phyloP scores from a whole-genome alignment of 2,329 filamentous ascomycete genomes.

The Fusarium sp. region DNA sequence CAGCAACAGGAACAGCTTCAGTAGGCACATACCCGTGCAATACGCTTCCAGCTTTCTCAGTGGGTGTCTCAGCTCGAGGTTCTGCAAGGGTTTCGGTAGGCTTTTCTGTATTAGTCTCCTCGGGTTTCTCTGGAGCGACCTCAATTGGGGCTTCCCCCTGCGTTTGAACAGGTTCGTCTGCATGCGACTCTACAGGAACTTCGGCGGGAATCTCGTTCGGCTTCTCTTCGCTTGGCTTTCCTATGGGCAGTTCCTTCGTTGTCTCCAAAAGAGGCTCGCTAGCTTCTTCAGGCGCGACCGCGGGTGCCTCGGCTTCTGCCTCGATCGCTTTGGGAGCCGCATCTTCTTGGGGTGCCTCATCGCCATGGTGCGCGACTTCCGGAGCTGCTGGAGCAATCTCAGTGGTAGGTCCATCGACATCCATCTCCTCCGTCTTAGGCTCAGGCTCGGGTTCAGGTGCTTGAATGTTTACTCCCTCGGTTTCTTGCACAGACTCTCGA shows the following conservation, averaged over 20 bases:
- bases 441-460: constrained; percentile 37
- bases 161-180: background rate
- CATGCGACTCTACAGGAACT: background rate
- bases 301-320: background rate
- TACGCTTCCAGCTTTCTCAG: constrained; percentile 4
- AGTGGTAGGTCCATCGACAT: constrained; percentile 48
- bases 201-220: background rate
- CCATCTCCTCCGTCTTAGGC: constrained; percentile 57
- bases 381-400: constrained; percentile 14
- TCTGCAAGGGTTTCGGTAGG: background rate
- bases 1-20: constrained; percentile 6
- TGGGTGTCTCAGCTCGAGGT: constrained; percentile 1
- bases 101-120: constrained; percentile 4
- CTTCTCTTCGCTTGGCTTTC: constrained; percentile 7
- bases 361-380: constrained; percentile 14
- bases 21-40: constrained; percentile 1
- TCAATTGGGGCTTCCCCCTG: background rate
- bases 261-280: constrained; percentile 7
- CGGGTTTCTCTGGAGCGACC: constrained; percentile 1
- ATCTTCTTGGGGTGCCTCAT: constrained; percentile 14
- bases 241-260: background rate
- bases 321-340: constrained; percentile 5
- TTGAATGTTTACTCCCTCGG: constrained; percentile 2
- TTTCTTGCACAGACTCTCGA: constrained; percentile 3
- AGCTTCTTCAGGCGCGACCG: constrained; percentile 8